Percentiles rank a stretch among this genome's conserved stretches.
Evolutionary conservation across 2,329 filamentous ascomycete species (phyloP).

Genomic region (Aspergillus arachidicola): DNA sequence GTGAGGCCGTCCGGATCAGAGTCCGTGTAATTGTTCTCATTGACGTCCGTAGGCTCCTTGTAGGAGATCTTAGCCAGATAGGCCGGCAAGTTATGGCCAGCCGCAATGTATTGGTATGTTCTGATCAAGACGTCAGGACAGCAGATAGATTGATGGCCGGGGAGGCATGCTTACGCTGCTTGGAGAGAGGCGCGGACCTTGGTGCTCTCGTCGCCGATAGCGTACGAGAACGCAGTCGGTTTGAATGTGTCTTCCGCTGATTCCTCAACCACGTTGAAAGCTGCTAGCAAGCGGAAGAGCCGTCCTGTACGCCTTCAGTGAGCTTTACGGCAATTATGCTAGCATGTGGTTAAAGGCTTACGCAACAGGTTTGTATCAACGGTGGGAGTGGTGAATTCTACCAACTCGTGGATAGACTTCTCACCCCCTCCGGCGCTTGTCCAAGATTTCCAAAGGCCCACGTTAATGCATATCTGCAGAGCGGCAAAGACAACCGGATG

Average conservation of each 20-base stretch:
- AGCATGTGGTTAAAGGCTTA: conserved; percentile 7
- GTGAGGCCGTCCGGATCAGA: conserved; percentile 21
- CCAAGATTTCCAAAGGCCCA: conserved; percentile 37
- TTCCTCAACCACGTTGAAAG: conserved; percentile 36
- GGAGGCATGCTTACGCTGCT: conserved; percentile 27
- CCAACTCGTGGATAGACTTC: conserved; percentile 32
- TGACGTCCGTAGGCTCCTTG: conserved; percentile 32
- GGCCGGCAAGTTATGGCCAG: conserved; percentile 34
- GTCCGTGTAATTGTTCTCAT: conserved; percentile 27
- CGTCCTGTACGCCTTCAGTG: conserved; percentile 21
- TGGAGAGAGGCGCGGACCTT: conserved; percentile 33
- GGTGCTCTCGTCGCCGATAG: conserved; percentile 35
- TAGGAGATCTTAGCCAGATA: conserved; percentile 39
- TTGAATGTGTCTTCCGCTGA: conserved; percentile 32
- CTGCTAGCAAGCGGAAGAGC: conserved; percentile 33
- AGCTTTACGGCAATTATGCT: not conserved
- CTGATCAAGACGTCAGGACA: conserved; percentile 13
- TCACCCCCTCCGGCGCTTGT: conserved; percentile 28
- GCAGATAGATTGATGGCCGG: too few species aligned
- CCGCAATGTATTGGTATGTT: conserved; percentile 33
- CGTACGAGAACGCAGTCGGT: conserved; percentile 34
- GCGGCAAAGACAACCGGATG: conserved; percentile 33
- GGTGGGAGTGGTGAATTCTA: conserved; percentile 24
- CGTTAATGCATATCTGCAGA: conserved; percentile 33
- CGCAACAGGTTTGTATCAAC: conserved; percentile 34